phyloP scores from a whole-genome alignment of 768 basidiomycete species.

The Boletus vinaceobasis region DNA sequence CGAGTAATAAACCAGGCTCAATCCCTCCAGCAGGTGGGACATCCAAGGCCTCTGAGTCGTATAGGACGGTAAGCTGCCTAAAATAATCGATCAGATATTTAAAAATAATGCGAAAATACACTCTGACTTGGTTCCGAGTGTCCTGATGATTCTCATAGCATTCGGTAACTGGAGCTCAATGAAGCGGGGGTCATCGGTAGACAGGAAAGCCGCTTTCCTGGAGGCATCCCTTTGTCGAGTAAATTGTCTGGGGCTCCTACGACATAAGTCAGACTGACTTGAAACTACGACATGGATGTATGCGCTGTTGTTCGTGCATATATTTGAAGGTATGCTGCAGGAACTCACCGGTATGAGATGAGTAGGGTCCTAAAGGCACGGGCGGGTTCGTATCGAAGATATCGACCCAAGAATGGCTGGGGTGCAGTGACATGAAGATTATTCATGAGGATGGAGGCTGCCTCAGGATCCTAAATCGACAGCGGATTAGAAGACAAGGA shows the following conservation, averaged over 20 bases:
- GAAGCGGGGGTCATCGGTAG: slow-evolving; percentile 24
- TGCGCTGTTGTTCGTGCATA: slow-evolving; percentile 18
- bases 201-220: slow-evolving; percentile 11
- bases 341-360: slow-evolving; percentile 65
- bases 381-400: slow-evolving; percentile 74
- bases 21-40: slow-evolving; percentile 6
- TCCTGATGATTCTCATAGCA: slow-evolving; percentile 60
- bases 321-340: background rate
- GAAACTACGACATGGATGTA: slow-evolving; percentile 15
- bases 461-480: slow-evolving; percentile 46
- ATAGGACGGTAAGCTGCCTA: slow-evolving; percentile 44
- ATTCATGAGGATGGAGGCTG: slow-evolving; percentile 58
- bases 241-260: slow-evolving; percentile 23
- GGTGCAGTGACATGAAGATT: slow-evolving; percentile 54
- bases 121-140: slow-evolving; percentile 49
- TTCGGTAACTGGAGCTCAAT: slow-evolving; percentile 49
- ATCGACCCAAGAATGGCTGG: slow-evolving; percentile 67
- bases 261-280: slow-evolving; percentile 7
- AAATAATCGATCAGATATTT: background rate
- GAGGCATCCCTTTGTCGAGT: slow-evolving; percentile 14
- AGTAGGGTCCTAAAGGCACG: slow-evolving; percentile 71
- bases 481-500: background rate
- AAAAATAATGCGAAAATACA: background rate
- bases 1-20: slow-evolving; percentile 40
- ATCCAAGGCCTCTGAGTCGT: slow-evolving; percentile 54